Evolutionary conservation across 2,329 filamentous ascomycete species (phyloP), one percentile per base, ranked within the genome.

Genomic region (Colletotrichum theobromicola): DNA sequence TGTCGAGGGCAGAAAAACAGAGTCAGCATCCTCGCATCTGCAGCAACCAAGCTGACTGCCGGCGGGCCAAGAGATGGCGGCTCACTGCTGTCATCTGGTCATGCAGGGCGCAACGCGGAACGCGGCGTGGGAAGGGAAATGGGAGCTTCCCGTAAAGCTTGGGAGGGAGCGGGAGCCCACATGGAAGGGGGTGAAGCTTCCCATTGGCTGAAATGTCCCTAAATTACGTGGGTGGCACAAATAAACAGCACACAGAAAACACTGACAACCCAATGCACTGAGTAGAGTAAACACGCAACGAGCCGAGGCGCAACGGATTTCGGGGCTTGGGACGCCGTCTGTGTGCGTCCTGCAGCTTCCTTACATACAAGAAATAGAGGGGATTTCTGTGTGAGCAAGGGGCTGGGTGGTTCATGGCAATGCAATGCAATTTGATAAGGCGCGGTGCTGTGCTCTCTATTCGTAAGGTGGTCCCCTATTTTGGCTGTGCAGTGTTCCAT

Each of bases 291-390:
- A 42, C 37, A 46, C 18, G 42, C 42, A 50, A 66, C 64, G 57
- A 66, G 67, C 72, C 68, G 72, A 74, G 68, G 72, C 68, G 53
- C 42, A 50, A 74, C 72, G 72, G 72, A 57, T 30, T 74, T 74
- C 72, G 72, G 72, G 68, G 37, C 37, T 63, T 67, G 67, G 13
- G 24, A 58, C 35, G 10, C 42, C 42, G 53, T 24, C 5, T 26
- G 53, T 57, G 26, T 15, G n/a, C n/a, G n/a, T n/a, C n/a, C 18
- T 26, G 57, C 57, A 32, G 4, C 18, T 5, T 30, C n/a, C n/a
- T n/a, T n/a, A n/a, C n/a, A n/a, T n/a, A 28, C 57, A 15, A 15
- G 7, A n/a, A 46, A 37, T 18, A 9, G 24, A 30, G 28, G 50
- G 66, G 67, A 72, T 61, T 67, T 32, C 58, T 50, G 67, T 57